Evolutionary conservation across 2,329 filamentous ascomycete species (phyloP).

Genomic region (Colletotrichum sp.): DNA sequence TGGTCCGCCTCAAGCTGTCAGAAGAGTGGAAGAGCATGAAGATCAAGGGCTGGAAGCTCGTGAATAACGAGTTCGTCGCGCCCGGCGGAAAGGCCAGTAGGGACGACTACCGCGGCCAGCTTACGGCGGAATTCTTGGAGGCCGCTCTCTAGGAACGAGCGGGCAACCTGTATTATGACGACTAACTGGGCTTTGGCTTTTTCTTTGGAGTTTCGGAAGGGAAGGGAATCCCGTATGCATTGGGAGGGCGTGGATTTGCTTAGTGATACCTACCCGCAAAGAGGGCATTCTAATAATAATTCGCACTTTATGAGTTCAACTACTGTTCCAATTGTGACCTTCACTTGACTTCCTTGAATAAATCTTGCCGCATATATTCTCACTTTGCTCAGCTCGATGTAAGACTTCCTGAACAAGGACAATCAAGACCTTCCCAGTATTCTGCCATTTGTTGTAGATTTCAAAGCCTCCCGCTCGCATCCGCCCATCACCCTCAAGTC

Average conservation of each 20-base stretch:
- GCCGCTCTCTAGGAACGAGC: constrained; percentile 12
- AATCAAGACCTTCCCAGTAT: rapidly evolving
- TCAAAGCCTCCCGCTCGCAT: neutral
- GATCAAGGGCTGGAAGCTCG: constrained; percentile 69
- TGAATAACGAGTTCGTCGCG: constrained; percentile 50
- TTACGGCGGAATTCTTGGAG: constrained; percentile 46
- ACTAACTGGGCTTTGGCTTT: neutral
- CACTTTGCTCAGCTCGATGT: rapidly evolving
- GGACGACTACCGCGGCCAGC: constrained; percentile 22
- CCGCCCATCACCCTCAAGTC: neutral
- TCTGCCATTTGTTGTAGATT: rapidly evolving
- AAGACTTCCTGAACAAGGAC: neutral
- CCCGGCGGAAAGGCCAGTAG: constrained; percentile 30
- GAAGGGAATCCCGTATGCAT: neutral
- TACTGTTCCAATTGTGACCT: neutral
- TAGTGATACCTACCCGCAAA: neutral
- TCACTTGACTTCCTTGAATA: neutral
- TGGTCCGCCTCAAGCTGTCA: constrained; percentile 75
- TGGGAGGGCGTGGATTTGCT: neutral
- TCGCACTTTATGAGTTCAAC: neutral
- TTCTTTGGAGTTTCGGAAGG: constrained; percentile 5
- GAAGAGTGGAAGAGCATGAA: constrained; percentile 74
- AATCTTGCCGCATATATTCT: no score
- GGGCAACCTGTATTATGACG: neutral
- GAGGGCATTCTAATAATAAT: constrained; percentile 3